phyloP scores from a whole-genome alignment of 441 rosid genomes.

The Syzygium malaccense region DNA sequence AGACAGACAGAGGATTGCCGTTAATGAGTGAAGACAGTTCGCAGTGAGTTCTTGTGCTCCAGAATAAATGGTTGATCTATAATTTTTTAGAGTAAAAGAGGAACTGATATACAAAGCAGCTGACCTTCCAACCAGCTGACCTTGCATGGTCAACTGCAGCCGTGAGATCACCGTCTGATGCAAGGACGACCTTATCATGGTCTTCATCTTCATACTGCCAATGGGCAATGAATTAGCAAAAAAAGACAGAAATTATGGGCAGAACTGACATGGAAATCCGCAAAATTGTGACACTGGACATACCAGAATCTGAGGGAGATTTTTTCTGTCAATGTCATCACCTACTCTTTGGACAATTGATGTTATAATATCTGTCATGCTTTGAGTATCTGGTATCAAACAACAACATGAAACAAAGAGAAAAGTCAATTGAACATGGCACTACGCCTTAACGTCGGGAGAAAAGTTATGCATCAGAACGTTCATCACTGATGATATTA shows the following conservation, averaged over 20 bases:
- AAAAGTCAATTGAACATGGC: background rate
- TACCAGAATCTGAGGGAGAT: constrained; percentile 87
- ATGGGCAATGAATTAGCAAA: constrained; percentile 5
- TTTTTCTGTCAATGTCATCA: constrained; percentile 68
- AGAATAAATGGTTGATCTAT: background rate
- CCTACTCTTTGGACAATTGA: constrained; percentile 88
- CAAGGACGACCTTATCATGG: constrained; percentile 82
- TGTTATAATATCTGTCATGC: constrained; percentile 71
- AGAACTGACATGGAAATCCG: background rate
- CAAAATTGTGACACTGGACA: background rate
- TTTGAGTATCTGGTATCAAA: constrained; percentile 28
- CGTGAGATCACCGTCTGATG: constrained; percentile 73
- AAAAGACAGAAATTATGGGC: background rate
- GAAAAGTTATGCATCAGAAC: background rate
- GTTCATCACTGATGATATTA: background rate
- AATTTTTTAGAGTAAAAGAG: background rate
- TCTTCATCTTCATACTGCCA: constrained; percentile 95
- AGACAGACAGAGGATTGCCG: background rate
- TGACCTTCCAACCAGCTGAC: constrained; percentile 83
- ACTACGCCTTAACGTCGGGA: background rate
- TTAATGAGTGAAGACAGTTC: background rate
- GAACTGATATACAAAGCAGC: background rate
- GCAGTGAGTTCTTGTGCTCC: background rate
- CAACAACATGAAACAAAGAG: background rate
- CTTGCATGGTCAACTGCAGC: constrained; percentile 89